These are phyloP conservation scores for Rubroboletus pulcherrimus DNA, from an alignment of 768 basidiomycete species.

Conservation along the genomic window DNA sequence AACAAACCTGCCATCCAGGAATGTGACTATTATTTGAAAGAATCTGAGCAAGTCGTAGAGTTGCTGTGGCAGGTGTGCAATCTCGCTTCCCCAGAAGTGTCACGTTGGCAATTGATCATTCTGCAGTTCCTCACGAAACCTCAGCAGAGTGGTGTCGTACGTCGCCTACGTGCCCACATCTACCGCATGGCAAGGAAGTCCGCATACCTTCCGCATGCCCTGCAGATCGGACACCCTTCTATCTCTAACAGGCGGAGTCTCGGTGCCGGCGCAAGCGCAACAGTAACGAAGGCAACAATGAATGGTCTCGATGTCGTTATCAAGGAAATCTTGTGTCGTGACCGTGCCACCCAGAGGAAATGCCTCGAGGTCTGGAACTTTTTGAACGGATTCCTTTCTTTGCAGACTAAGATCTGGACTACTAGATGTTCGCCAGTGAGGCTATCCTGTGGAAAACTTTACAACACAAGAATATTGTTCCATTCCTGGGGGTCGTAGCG, in stretches of 20 bases:
- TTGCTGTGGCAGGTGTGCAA: conserved; percentile 20
- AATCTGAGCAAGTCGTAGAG: conserved; percentile 21
- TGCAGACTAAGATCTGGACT: neutral
- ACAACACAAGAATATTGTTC: conserved; percentile 25
- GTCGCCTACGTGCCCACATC: conserved; percentile 18
- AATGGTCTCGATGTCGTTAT: conserved; percentile 19
- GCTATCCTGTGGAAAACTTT: conserved; percentile 28
- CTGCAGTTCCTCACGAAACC: conserved; percentile 12
- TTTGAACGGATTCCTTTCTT: neutral
- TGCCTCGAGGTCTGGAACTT: conserved; percentile 12
- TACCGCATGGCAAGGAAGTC: conserved; percentile 31
- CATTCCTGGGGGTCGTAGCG: conserved; percentile 20
- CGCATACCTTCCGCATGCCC: conserved; percentile 18
- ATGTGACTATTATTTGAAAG: neutral
- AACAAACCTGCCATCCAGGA: neutral
- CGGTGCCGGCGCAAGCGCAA: conserved; percentile 18
- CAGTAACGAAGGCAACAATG: conserved; percentile 17
- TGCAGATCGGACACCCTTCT: conserved; percentile 9
- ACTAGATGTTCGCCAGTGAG: conserved; percentile 23
- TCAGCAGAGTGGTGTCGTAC: neutral
- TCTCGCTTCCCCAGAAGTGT: neutral
- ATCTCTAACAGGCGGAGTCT: neutral
- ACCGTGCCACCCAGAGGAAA: neutral
- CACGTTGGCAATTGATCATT: neutral
- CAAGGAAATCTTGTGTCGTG: conserved; percentile 20